Conservation (phyloP, 2,329 filamentous ascomycete species). For the Fusarium nisikadoi region DNA sequence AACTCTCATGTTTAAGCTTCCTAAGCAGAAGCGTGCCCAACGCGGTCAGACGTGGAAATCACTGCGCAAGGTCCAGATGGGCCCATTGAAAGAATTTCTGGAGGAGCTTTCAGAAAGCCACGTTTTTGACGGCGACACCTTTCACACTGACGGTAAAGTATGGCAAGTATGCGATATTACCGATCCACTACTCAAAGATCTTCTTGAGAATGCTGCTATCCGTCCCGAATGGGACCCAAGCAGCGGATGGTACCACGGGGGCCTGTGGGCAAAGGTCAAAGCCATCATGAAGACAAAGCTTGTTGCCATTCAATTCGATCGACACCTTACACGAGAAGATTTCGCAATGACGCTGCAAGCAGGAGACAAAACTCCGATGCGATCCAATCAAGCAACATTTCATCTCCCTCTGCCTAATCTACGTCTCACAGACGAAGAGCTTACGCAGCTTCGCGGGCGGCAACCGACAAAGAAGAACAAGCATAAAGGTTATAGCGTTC, state of each 20-base stretch:
- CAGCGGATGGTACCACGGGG: conserved; percentile 87
- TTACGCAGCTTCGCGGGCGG: conserved; percentile 49
- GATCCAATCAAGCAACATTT: conserved; percentile 46
- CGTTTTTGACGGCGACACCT: conserved; percentile 82
- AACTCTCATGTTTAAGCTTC: conserved; percentile 85
- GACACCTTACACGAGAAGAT: conserved; percentile 56
- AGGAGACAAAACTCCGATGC: conserved; percentile 50
- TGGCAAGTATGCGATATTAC: conserved; percentile 96
- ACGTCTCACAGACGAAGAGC: conserved; percentile 50
- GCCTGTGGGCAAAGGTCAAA: conserved; percentile 84
- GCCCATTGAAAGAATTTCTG: conserved; percentile 52
- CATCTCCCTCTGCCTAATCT: conserved; percentile 51
- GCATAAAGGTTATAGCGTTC: conserved; percentile 51
- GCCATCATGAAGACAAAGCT: conserved; percentile 91
- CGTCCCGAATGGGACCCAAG: conserved; percentile 68
- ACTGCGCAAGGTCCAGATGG: conserved; percentile 54
- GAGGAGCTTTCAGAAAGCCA: conserved; percentile 66
- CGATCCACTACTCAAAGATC: conserved; percentile 75
- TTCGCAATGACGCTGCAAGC: conserved; percentile 50
- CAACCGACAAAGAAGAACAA: conserved; percentile 51
- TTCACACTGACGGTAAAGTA: conserved; percentile 84
- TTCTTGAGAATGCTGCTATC: conserved; percentile 73
- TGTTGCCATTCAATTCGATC: conserved; percentile 69
- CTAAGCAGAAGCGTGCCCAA: conserved; percentile 60
- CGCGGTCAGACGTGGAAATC: conserved; percentile 62